phyloP scores from a whole-genome alignment of 495 filamentous ascomycete species.

The Choiromyces venosus region DNA sequence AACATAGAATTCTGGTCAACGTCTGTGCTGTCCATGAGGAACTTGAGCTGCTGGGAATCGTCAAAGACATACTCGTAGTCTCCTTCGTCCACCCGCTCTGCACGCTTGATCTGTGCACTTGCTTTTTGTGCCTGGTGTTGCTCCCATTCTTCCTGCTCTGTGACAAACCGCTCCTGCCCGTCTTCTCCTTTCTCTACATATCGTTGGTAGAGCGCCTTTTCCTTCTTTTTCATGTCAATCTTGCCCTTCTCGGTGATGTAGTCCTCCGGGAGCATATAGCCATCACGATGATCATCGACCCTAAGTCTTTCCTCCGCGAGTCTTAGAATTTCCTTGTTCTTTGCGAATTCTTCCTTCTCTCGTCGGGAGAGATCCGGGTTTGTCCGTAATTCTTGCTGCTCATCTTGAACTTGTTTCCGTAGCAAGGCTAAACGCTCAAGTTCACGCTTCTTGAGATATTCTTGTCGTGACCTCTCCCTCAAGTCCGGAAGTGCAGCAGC shows the following conservation, averaged over 20 bases:
- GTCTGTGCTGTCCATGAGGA: constrained; percentile 59
- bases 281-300: constrained; percentile 89
- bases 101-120: constrained; percentile 70
- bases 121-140: constrained; percentile 83
- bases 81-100: constrained; percentile 70
- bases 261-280: constrained; percentile 89
- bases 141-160: constrained; percentile 96
- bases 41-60: constrained; percentile 79
- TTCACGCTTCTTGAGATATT: constrained; percentile 90
- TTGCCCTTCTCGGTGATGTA: constrained; percentile 91
- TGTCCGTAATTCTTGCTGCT: constrained; percentile 71
- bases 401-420: constrained; percentile 86
- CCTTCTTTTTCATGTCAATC: constrained; percentile 82
- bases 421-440: constrained; percentile 75
- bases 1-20: constrained; percentile 35
- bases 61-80: constrained; percentile 96
- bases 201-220: constrained; percentile 82
- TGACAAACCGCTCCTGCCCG: constrained; percentile 83
- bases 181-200: constrained; percentile 85
- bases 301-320: constrained; percentile 81
- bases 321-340: constrained; percentile 78
- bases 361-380: constrained; percentile 66
- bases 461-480: constrained; percentile 75
- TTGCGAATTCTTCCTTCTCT: constrained; percentile 86
- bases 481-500: constrained; percentile 67